phyloP scores from a whole-genome alignment of 495 filamentous ascomycete species.

The Glutinoglossum americanum region DNA sequence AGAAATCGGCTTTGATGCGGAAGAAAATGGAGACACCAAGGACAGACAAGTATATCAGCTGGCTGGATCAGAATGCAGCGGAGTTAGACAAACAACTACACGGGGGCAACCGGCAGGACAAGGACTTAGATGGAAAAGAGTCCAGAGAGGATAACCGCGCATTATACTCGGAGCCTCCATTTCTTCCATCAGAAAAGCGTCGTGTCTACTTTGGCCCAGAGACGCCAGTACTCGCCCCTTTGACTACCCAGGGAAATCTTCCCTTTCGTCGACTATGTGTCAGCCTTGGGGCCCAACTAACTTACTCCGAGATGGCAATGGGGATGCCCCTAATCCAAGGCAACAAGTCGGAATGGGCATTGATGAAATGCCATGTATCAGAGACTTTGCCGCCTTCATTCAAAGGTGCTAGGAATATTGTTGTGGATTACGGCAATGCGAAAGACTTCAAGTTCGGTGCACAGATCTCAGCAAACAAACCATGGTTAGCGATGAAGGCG shows the following conservation, averaged over 20 bases:
- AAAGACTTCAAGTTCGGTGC: slow-evolving; percentile 74
- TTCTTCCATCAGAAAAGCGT: slow-evolving; percentile 79
- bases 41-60: slow-evolving; percentile 52
- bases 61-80: slow-evolving; percentile 39
- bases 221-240: slow-evolving; percentile 72
- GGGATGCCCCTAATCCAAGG: slow-evolving; percentile 79
- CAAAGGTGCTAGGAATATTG: slow-evolving; percentile 20
- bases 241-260: slow-evolving; percentile 90
- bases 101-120: slow-evolving; percentile 10
- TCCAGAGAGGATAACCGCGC: slow-evolving; percentile 46
- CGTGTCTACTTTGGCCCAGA: slow-evolving; percentile 82
- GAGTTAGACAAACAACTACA: slow-evolving; percentile 29
- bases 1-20: slow-evolving; percentile 48
- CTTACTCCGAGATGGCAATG: slow-evolving; percentile 98
- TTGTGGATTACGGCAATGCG: slow-evolving; percentile 56
- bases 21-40: slow-evolving; percentile 43
- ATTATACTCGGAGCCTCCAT: slow-evolving; percentile 58
- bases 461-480: slow-evolving; percentile 77
- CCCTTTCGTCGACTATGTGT: slow-evolving; percentile 89
- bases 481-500: slow-evolving; percentile 68
- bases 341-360: slow-evolving; percentile 75
- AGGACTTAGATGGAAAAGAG: slow-evolving; percentile 21
- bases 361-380: slow-evolving; percentile 72
- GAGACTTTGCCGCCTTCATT: slow-evolving; percentile 48
- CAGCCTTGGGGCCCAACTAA: slow-evolving; percentile 72